Base-by-base conservation (phyloP, 2,329 filamentous ascomycete species). In the Tolypocladium album region DNA sequence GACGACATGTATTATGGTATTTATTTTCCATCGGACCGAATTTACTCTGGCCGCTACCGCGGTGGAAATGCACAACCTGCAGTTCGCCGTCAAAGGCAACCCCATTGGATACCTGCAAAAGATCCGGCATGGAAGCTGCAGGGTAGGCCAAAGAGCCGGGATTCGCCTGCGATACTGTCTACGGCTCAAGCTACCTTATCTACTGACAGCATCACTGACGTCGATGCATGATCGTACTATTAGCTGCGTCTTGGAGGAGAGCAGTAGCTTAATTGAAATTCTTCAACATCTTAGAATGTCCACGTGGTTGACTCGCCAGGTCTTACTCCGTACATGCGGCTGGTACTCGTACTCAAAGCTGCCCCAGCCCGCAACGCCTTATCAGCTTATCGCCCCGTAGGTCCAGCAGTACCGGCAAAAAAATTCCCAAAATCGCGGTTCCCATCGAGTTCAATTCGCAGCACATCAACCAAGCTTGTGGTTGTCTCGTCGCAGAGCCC, bases 341-440 rank as follows among this genome's bases (percentile, higher is more conserved):
- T 6, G 24, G 45, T 20, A 27, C 47, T 52, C 45, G 13, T 17
- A 27, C 6, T 4, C n/a, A 11, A 15, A 31, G 24, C 47, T 20
- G 47, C 15, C 50, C 27, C 27, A 5, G 9, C 27, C 50, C 43
- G 22, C 17, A 4, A 15, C 17, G 36, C 39, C 65, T 67, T 68
- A 68, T 67, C 67, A 42, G 59, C 65, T 68, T 68, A 68, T 69
- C 68, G 66, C 65, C 66, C 66, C 64, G 63, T 61, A 59, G 55
- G 59, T 55, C 40, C 55, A 22, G 38, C 27, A 8, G 4, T 9
- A 13, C 22, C 24, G 39, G 39, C 22, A 56, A 59, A 57, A 58
- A 61, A 60, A 57, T 42, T 50, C 38, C 50, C 58, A 31, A 52
- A 27, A 42, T 15, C 27, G 27, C n/a, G 24, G 22, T 36, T 20